Conservation (phyloP, 2,329 filamentous ascomycete species). For the Sporothrix inflata region DNA sequence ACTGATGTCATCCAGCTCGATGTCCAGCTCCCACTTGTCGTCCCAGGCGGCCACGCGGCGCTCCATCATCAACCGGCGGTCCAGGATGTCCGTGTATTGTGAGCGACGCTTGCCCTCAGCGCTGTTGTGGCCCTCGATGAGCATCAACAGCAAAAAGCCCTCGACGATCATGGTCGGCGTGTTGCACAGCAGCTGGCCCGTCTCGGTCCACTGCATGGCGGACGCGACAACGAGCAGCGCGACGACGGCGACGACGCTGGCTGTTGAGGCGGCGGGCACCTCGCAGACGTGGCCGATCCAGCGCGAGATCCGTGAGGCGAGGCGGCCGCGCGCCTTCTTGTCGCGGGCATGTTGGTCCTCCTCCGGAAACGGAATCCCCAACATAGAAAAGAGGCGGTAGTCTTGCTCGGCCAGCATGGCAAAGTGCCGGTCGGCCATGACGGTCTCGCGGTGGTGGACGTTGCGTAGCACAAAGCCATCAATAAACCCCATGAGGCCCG, state of each 20-base stretch:
- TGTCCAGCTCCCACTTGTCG: conserved; percentile 30
- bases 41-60: conserved; percentile 33
- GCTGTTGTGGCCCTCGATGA: conserved; percentile 38
- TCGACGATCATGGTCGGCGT: conserved; percentile 41
- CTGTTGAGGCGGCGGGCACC: conserved; percentile 33
- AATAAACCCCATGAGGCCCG: conserved; percentile 50
- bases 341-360: neutral
- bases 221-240: conserved; percentile 35
- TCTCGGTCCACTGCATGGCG: conserved; percentile 39
- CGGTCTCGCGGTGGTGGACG: conserved; percentile 42
- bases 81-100: conserved; percentile 38
- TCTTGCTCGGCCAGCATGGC: conserved; percentile 34
- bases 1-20: conserved; percentile 28
- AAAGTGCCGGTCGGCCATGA: conserved; percentile 37
- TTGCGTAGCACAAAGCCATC: conserved; percentile 52
- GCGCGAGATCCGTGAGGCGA: conserved; percentile 35
- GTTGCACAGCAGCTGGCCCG: conserved; percentile 41
- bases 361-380: conserved; percentile 34
- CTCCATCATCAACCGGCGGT: conserved; percentile 38
- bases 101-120: conserved; percentile 35
- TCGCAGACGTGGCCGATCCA: conserved; percentile 35
- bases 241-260: conserved; percentile 34
- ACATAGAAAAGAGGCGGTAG: conserved; percentile 32
- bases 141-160: conserved; percentile 37
- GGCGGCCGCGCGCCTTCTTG: conserved; percentile 17